Base-by-base conservation (phyloP, 208 protist genomes). In the Herpetomonas tarakana region DNA sequence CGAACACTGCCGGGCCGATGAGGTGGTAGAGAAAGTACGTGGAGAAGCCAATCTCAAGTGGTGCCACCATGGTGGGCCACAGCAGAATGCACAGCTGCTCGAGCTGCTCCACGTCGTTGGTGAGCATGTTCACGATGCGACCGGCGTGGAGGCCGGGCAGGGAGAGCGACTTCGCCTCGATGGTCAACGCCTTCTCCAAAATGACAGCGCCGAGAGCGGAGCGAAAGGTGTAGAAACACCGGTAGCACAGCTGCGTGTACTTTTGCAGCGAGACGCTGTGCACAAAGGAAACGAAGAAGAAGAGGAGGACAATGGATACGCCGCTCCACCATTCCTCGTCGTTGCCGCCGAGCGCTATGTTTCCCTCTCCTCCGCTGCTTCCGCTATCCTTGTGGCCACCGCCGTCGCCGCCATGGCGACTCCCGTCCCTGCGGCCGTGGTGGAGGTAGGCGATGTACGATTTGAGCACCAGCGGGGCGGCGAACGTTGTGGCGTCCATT, bases 51-150 rank as follows among this genome's bases (percentile, higher is more conserved):
- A 94, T 73, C 58, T 92, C 66, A 6, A 73, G 21, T 0, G 74
- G 35, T 24, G 81, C 60, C 16, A 51, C 62, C 46, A 62, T 58
- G n/a, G 62, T 22, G 25, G 57, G 57, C 68, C 65, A 65, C 21
- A n/a, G 45, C 25, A 44, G 58, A 22, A 58, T 54, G 24, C 71
- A 52, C 11, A 88, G 59, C 25, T 78, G 64, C 65, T 80, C 61
- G 19, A 83, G 60, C 7, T 64, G 26, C 63, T 82, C 71, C 3
- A 74, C 78, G 55, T 93, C 87, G n/a, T 76, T 72, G n/a, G 65
- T 79, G 57, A 86, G 72, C 53, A 88, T 74, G 66, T 89, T 93
- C 41, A 92, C 81, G 39, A 93, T 85, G n/a, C 78, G 62, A 26
- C 87, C 87, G 24, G 83, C 62, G 27, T 71, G 80, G 7, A 81